Conservation (phyloP, 345 rosid species). For the Rubroshorea leprosula region DNA sequence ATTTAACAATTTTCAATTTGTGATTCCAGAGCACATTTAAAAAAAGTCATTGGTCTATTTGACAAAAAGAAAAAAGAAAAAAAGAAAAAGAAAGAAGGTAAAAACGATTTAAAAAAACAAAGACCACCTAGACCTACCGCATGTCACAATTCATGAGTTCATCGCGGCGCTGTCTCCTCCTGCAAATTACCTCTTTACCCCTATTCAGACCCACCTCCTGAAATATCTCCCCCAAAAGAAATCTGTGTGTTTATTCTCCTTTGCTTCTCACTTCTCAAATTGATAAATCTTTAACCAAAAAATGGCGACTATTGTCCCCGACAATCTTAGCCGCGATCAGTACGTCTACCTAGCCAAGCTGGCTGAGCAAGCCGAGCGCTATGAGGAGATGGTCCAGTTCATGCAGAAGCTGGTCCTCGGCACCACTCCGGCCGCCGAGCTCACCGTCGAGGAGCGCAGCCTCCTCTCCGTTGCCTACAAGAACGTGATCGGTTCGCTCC, state of each 20-base stretch:
- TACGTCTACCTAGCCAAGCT: slow-evolving; percentile 90
- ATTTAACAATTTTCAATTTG: too few species aligned
- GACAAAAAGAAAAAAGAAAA: too few species aligned
- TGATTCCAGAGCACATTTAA: too few species aligned
- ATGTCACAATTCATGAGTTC: too few species aligned
- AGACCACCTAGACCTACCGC: too few species aligned
- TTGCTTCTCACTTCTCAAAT: not conserved
- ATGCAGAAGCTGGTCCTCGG: slow-evolving; percentile 81
- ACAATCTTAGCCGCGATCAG: slow-evolving; percentile 71
- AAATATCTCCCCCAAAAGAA: not conserved
- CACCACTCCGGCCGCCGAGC: slow-evolving; percentile 74
- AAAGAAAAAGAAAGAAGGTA: too few species aligned
- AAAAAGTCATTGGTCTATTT: too few species aligned
- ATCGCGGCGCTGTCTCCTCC: too few species aligned
- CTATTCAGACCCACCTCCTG: not conserved
- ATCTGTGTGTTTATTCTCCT: not conserved
- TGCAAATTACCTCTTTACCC: not conserved
- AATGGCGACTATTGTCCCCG: slow-evolving; percentile 37
- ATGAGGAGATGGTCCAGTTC: slow-evolving; percentile 95
- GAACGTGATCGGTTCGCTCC: slow-evolving; percentile 97
- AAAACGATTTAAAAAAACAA: too few species aligned
- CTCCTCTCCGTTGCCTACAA: slow-evolving; percentile 94
- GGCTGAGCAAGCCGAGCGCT: slow-evolving; percentile 97
- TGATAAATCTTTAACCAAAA: not conserved
- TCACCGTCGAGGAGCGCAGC: slow-evolving; percentile 89